A percentile compares a stretch with the other conserved stretches of the same genome.
Conservation (phyloP, 2,329 filamentous ascomycete species). For the Pseudopyrenochaeta lycopersici region DNA sequence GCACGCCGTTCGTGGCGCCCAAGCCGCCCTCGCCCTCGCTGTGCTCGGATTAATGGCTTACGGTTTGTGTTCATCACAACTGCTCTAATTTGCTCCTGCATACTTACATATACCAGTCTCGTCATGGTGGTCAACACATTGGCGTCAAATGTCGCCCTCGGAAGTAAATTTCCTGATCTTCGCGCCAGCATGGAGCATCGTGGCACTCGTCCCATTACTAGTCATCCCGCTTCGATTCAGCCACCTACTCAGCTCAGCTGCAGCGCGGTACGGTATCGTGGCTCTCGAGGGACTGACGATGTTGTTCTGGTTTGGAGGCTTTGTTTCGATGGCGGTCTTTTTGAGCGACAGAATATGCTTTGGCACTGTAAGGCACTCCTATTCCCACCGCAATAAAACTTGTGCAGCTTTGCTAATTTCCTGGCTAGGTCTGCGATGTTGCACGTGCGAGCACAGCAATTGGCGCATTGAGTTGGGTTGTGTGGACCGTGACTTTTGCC, state of each 20-base stretch:
- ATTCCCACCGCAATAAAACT: not conserved
- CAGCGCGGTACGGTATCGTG: conserved; percentile 68
- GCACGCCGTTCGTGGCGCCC: conserved; percentile 71
- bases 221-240: conserved; percentile 69
- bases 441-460: conserved; percentile 72
- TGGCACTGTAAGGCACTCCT: conserved; percentile 40
- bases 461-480: conserved; percentile 70
- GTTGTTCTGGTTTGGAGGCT: conserved; percentile 90
- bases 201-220: conserved; percentile 74
- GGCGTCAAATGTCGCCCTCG: conserved; percentile 62
- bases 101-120: conserved; percentile 58
- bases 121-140: conserved; percentile 61
- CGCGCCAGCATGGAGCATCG: conserved; percentile 74
- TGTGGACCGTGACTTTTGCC: conserved; percentile 53
- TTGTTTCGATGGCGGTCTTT: conserved; percentile 76
- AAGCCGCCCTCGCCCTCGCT: conserved; percentile 74
- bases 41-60: conserved; percentile 80
- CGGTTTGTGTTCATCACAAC: conserved; percentile 58
- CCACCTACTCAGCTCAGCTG: conserved; percentile 51
- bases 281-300: conserved; percentile 76
- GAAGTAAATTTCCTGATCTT: conserved; percentile 82
- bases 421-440: conserved; percentile 61
- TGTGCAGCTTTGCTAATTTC: not conserved
- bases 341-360: conserved; percentile 67
- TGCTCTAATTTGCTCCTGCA: not conserved